A percentile compares a stretch with the other conserved stretches of the same genome.
These are phyloP conservation scores for Coprinopsis marcescibilis DNA, from an alignment of 768 basidiomycete genomes.

Conservation along the genomic window DNA sequence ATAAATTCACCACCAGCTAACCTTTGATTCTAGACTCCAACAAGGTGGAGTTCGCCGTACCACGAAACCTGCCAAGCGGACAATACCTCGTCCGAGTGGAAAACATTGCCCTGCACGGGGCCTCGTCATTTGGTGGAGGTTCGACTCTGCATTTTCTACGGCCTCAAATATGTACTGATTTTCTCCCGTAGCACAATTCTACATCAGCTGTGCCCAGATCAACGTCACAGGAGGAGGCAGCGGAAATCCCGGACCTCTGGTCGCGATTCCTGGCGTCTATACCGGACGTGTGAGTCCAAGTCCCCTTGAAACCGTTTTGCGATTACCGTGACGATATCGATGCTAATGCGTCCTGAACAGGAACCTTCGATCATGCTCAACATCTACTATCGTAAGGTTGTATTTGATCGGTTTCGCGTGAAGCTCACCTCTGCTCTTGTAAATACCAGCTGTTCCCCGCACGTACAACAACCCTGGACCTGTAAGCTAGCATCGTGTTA, in stretches of 20 bases:
- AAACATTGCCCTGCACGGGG: conserved; percentile 34
- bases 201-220: conserved; percentile 32
- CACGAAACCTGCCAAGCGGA: conserved; percentile 28
- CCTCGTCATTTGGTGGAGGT: conserved; percentile 31
- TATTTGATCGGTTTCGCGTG: too few species aligned
- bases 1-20: too few species aligned
- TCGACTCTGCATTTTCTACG: background rate
- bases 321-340: background rate
- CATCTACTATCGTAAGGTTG: conserved; percentile 17
- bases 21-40: conserved; percentile 1
- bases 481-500: too few species aligned
- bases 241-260: conserved; percentile 19
- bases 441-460: too few species aligned
- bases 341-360: background rate
- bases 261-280: conserved; percentile 24
- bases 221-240: conserved; percentile 28
- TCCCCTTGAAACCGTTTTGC: background rate
- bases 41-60: conserved; percentile 29
- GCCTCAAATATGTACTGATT: background rate
- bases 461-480: too few species aligned
- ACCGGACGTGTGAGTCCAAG: conserved; percentile 17
- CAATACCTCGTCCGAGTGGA: conserved; percentile 35
- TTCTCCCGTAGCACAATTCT: conserved; percentile 21
- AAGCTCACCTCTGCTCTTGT: too few species aligned
- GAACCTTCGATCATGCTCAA: conserved; percentile 17